Evolutionary conservation across 2,329 filamentous ascomycete genomes (phyloP).

Genomic region (Fusarium palustre): DNA sequence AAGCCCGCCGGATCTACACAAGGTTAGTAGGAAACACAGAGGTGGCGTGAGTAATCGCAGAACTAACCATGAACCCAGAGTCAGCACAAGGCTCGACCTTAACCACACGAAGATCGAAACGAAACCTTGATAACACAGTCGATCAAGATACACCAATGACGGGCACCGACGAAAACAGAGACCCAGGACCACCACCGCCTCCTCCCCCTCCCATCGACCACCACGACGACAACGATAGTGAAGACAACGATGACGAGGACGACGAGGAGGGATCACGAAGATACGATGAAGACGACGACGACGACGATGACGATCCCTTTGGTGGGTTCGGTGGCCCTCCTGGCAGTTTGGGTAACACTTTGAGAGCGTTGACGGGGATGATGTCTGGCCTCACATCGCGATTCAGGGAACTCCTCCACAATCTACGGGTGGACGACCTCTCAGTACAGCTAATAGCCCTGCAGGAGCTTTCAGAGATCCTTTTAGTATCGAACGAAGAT

Average conservation of each 20-base stretch:
- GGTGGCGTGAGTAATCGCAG: background rate
- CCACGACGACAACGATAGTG: constrained; percentile 55
- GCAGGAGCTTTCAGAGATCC: constrained; percentile 91
- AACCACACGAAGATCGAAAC: constrained; percentile 63
- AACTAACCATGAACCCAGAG: constrained; percentile 48
- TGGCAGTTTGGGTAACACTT: constrained; percentile 78
- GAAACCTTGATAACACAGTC: constrained; percentile 61
- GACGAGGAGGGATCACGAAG: constrained; percentile 54
- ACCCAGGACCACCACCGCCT: constrained; percentile 57
- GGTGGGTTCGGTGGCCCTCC: constrained; percentile 74
- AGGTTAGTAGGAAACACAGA: constrained; percentile 50
- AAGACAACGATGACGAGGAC: constrained; percentile 49
- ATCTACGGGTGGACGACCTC: constrained; percentile 85
- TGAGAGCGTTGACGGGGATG: constrained; percentile 90
- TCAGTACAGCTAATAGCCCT: constrained; percentile 91
- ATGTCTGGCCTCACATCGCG: constrained; percentile 86
- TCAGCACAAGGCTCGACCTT: constrained; percentile 52
- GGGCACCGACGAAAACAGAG: constrained; percentile 69
- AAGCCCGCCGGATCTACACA: constrained; percentile 64
- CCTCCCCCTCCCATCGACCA: constrained; percentile 54
- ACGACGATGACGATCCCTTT: constrained; percentile 71
- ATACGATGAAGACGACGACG: constrained; percentile 69
- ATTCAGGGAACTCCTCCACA: constrained; percentile 80
- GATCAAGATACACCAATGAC: constrained; percentile 79
- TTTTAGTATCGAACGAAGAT: constrained; percentile 96